Base-by-base conservation (phyloP, 1,139 yeast species). In the Scheffersomyces illinoinensis region DNA sequence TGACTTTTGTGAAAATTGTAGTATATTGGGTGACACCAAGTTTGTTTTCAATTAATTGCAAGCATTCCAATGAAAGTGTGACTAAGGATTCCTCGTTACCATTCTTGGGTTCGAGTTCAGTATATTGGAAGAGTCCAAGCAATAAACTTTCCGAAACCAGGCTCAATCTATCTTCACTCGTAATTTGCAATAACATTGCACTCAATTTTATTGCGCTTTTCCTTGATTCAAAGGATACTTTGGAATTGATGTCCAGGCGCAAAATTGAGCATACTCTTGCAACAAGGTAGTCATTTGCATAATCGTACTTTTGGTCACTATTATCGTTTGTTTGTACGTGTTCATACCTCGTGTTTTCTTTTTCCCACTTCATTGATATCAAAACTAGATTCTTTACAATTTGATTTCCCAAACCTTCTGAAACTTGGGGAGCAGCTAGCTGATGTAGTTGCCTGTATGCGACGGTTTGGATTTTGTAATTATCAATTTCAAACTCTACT, bases 21-120 rank as follows among this genome's bases (percentile, higher is more conserved):
- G 92, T 83, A 68, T 89, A 95, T 23, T 81, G 87, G 0, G 95
- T 83, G 6, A 89, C 85, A 17, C 97, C 97, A 56, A 95, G 72
- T 67, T 88, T 90, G 43, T 77, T 74, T 64, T 91, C 91, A 57
- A 92, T 77, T 73, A 90, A 75, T 60, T 84, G 85, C 73, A 90
- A 74, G 64, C 97, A 88, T 68, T 92, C 97, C 56, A 79, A 76
- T 0, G 95, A 83, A 56, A 90, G 72, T 33, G 80, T 83, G 49
- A 83, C 81, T 59, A 92, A 75, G 61, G 88, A 91, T 24, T 66
- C 75, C 68, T 67, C 81, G 4, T 63, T 61, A 60, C 79, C 81
- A 7, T 68, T 69, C 20, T 77, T 72, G 17, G 76, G 68, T 59
- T 82, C 81, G 50, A 72, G 67, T 58, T 85, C 88, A 43, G 84